Evolutionary conservation across 495 filamentous ascomycete genomes (phyloP), one percentile per base, ranked within the genome.

Genomic region (Articulospora tetracladia): DNA sequence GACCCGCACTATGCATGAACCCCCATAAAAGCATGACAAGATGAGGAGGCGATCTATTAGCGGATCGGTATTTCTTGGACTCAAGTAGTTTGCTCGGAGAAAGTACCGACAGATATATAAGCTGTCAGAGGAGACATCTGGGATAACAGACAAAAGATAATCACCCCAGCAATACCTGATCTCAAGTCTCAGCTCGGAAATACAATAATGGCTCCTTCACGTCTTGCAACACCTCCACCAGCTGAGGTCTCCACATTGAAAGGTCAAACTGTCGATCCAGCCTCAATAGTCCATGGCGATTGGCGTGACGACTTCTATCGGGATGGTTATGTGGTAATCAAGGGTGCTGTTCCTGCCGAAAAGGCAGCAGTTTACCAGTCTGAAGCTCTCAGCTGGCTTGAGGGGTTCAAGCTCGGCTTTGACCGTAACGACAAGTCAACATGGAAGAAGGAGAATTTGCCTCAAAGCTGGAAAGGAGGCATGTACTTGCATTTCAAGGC

Each of bases 401-500:
- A 57, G 25, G 26, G 24, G 3, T 54, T 54, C 28, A 36, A 27
- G 12, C 52, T 54, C 20, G 52, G 52, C 25, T 54, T 34, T 36
- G 17, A 54, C 19, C 24, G 52, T 15, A 36, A 54, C 28, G 52
- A 54, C 20, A 32, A 54, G 10, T 34, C 26, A n/a, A 54, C 52
- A 20, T 34, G 25, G 26, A 32, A 54, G 26, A 54, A 54, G 20
- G 52, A 54, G 26, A 32, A 54, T 36, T 3, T 54, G 15, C 52
- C 52, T n/a, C 26, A 34, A 65, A 60, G 19, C 67, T 69, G 23
- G 62, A 65, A 48, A 48, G 41, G 41, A 23, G 55, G 55, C 11
- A 57, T 57, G 55, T 74, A 66, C 55, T 59, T 61, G 26, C 41
- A 60, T 6, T 77, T 76, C 57, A 62, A 60, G 0, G 73, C 73